These are phyloP conservation scores for Populus nigra DNA, from an alignment of 345 rosid species.

Conservation along the genomic window DNA sequence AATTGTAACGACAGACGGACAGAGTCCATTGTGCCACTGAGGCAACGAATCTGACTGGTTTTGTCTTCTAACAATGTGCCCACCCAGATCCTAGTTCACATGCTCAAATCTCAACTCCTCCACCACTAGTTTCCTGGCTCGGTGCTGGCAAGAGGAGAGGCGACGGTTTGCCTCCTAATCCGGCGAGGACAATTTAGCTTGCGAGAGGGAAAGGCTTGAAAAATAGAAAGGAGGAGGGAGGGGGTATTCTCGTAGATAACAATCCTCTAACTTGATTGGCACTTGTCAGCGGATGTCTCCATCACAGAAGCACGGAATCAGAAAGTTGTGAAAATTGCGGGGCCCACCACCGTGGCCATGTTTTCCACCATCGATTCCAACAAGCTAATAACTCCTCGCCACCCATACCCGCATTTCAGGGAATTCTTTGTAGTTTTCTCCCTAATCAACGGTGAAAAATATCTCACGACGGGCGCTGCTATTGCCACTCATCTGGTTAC, in stretches of 20 bases:
- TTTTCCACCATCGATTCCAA: constrained; percentile 17
- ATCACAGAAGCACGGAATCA: constrained; percentile 20
- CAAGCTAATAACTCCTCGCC: constrained; percentile 15
- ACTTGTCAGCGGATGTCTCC: constrained; percentile 25
- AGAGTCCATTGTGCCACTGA: not conserved
- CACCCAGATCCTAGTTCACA: not conserved
- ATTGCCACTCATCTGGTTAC: no score
- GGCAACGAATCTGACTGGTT: not conserved
- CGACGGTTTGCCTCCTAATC: not conserved
- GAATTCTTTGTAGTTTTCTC: constrained; percentile 13
- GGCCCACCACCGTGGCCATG: constrained; percentile 35
- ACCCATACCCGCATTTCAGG: constrained; percentile 36
- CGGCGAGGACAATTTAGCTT: not conserved
- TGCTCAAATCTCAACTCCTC: not conserved
- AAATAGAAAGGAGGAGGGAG: not conserved
- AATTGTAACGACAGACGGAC: not conserved
- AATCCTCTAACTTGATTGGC: constrained; percentile 8
- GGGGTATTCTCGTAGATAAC: constrained; percentile 25
- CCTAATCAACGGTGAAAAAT: constrained; percentile 26
- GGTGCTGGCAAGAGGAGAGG: not conserved
- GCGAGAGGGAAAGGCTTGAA: not conserved
- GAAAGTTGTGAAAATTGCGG: constrained; percentile 5
- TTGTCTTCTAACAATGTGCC: not conserved
- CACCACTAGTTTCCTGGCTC: not conserved
- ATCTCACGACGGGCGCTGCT: not conserved